Evolutionary conservation across 805 yeast species (phyloP).

Genomic region (Candida germanica): DNA sequence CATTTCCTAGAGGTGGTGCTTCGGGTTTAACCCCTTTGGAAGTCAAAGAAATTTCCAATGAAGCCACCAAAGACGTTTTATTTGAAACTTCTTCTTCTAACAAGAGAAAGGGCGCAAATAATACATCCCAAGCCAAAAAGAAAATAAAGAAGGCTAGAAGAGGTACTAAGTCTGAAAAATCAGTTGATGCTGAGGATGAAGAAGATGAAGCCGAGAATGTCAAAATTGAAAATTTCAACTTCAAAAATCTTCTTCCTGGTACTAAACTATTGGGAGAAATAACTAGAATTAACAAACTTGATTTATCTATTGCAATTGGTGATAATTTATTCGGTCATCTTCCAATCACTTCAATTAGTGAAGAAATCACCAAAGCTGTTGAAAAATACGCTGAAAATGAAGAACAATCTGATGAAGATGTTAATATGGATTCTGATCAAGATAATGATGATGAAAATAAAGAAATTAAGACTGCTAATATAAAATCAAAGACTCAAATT

Average conservation of each 20-base stretch:
- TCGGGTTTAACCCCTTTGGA: slow-evolving; percentile 85
- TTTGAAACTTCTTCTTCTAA: slow-evolving; percentile 51
- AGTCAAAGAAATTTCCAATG: slow-evolving; percentile 87
- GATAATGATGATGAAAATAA: slow-evolving; percentile 35
- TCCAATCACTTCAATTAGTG: slow-evolving; percentile 70
- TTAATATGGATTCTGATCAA: slow-evolving; percentile 21
- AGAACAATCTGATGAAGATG: slow-evolving; percentile 36
- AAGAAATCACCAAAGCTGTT: slow-evolving; percentile 53
- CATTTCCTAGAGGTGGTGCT: slow-evolving; percentile 96
- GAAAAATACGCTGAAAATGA: slow-evolving; percentile 52
- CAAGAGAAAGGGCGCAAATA: slow-evolving; percentile 27
- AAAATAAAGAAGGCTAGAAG: slow-evolving; percentile 21
- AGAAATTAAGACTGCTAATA: slow-evolving; percentile 20
- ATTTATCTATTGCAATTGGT: slow-evolving; percentile 68
- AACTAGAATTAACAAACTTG: slow-evolving; percentile 54
- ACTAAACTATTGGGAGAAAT: slow-evolving; percentile 77
- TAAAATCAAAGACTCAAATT: slow-evolving; percentile 10
- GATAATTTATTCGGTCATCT: slow-evolving; percentile 79
- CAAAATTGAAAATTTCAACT: slow-evolving; percentile 60
- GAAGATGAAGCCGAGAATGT: slow-evolving; percentile 33
- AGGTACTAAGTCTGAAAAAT: slow-evolving; percentile 14
- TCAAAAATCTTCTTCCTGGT: slow-evolving; percentile 67
- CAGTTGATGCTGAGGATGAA: slow-evolving; percentile 14
- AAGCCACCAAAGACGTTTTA: slow-evolving; percentile 84
- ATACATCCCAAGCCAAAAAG: slow-evolving; percentile 23